phyloP scores from a whole-genome alignment of 441 rosid genomes.

The Adansonia gregorii region DNA sequence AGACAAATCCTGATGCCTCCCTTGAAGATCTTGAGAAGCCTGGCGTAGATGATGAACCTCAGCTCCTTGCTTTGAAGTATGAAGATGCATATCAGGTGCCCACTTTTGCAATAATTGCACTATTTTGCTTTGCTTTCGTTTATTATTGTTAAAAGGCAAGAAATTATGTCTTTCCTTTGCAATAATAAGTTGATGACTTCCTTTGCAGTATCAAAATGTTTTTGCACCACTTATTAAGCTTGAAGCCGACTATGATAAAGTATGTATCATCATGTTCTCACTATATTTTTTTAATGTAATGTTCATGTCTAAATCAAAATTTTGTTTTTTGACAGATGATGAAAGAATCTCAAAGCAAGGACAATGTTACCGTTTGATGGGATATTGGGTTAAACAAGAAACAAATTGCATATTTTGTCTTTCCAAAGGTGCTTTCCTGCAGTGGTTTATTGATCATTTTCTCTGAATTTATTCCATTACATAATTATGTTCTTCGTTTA shows the following conservation, averaged over 20 bases:
- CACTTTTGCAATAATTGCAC: conserved; percentile 24
- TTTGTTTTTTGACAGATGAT: conserved; percentile 63
- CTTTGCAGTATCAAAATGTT: conserved; percentile 93
- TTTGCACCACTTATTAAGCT: conserved; percentile 99
- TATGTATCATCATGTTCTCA: conserved; percentile 34
- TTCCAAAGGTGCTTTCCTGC: conserved; percentile 75
- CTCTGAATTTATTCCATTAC: conserved; percentile 1
- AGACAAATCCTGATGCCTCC: conserved; percentile 93
- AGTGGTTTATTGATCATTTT: not conserved
- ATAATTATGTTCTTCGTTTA: not conserved
- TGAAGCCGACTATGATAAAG: conserved; percentile 99
- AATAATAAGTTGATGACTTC: conserved; percentile 25
- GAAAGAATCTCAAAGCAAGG: conserved; percentile 99
- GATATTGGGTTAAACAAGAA: conserved; percentile 98
- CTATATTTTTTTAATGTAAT: not conserved
- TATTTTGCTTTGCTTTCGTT: conserved; percentile 13
- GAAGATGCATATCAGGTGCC: conserved; percentile 98
- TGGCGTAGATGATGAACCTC: conserved; percentile 99
- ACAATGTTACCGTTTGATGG: conserved; percentile 92
- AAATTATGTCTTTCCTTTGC: not conserved
- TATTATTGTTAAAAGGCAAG: conserved; percentile 8
- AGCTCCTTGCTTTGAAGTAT: conserved; percentile 81
- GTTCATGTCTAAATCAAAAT: conserved; percentile 25
- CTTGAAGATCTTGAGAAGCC: conserved; percentile 99
- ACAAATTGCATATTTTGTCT: conserved; percentile 88